Percentiles rank a stretch among this genome's conserved stretches.
Evolutionary conservation across 306 rosid species (phyloP).

Genomic region (Betula pendula): DNA sequence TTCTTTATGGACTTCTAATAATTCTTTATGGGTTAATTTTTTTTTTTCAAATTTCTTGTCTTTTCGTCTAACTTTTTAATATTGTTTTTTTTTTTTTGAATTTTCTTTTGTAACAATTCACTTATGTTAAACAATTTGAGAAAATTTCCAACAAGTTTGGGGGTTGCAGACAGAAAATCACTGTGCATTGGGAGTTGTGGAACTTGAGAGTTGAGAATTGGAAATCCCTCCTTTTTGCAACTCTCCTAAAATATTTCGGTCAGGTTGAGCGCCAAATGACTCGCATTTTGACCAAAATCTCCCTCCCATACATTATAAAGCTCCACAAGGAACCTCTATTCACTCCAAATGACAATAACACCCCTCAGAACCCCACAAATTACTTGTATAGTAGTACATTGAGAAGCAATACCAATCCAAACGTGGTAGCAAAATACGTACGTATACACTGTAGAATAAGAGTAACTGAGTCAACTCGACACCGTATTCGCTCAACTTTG

Average conservation of each 20-base stretch:
- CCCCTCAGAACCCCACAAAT: constrained; percentile 1
- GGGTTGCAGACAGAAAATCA: background rate
- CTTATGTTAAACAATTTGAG: no score
- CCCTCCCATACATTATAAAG: background rate
- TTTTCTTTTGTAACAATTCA: no score
- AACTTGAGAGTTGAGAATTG: no score
- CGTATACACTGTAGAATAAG: background rate
- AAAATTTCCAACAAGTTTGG: background rate
- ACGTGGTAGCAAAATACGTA: background rate
- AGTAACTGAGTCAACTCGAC: background rate
- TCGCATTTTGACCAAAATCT: background rate
- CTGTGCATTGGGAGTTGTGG: background rate
- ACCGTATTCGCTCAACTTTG: background rate
- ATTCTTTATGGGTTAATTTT: no score
- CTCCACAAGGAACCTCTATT: background rate
- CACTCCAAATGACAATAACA: constrained; percentile 8
- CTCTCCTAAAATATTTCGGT: constrained; percentile 12
- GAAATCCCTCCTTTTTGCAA: constrained; percentile 9
- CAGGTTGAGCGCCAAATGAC: constrained; percentile 42
- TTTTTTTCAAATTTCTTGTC: no score
- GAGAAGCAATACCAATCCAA: no score
- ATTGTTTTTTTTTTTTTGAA: no score
- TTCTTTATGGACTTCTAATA: no score
- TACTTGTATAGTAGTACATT: background rate
- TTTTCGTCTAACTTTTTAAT: no score